These are phyloP conservation scores for Ramularia collo-cygni DNA, from an alignment of 2,329 filamentous ascomycete genomes.

Conservation along the genomic window DNA sequence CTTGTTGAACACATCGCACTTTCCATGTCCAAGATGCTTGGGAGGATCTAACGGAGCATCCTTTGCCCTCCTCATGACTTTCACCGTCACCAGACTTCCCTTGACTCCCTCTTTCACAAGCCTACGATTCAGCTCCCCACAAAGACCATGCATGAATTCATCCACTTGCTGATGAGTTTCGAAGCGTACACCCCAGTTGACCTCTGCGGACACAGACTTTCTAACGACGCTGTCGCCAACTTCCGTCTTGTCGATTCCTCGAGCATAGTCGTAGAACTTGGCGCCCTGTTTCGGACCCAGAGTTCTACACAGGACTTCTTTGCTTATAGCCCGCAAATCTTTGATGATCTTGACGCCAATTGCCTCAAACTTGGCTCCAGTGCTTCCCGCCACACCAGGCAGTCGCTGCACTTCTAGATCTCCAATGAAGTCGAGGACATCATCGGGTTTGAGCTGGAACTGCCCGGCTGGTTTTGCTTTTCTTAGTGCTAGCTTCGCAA, in stretches of 20 bases:
- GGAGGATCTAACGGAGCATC: slow-evolving; percentile 86
- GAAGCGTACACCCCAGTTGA: slow-evolving; percentile 97
- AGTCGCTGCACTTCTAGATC: slow-evolving; percentile 71
- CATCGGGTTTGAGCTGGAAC: slow-evolving; percentile 76
- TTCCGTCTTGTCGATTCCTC: slow-evolving; percentile 78
- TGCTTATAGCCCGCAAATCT: slow-evolving; percentile 70
- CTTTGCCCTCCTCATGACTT: slow-evolving; percentile 80
- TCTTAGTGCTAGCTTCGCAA: slow-evolving; percentile 82
- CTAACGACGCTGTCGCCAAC: slow-evolving; percentile 79
- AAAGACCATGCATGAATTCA: slow-evolving; percentile 79
- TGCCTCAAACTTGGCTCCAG: slow-evolving; percentile 80
- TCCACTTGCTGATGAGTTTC: slow-evolving; percentile 87
- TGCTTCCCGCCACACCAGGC: slow-evolving; percentile 87
- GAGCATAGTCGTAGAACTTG: slow-evolving; percentile 81
- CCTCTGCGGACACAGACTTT: slow-evolving; percentile 93
- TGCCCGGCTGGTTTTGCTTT: slow-evolving; percentile 94
- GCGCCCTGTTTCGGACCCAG: slow-evolving; percentile 90
- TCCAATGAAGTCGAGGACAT: slow-evolving; percentile 69
- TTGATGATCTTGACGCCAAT: slow-evolving; percentile 75
- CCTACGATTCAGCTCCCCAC: slow-evolving; percentile 74
- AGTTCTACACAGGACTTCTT: slow-evolving; percentile 63
- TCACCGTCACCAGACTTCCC: slow-evolving; percentile 83
- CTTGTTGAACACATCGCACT: slow-evolving; percentile 92
- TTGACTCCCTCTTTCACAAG: slow-evolving; percentile 78
- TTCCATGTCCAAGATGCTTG: slow-evolving; percentile 91